Evolutionary conservation across 192 early-diverging fungal species (phyloP), one percentile per base, ranked within the genome.

Genomic region (Chytriomyces confervae): DNA sequence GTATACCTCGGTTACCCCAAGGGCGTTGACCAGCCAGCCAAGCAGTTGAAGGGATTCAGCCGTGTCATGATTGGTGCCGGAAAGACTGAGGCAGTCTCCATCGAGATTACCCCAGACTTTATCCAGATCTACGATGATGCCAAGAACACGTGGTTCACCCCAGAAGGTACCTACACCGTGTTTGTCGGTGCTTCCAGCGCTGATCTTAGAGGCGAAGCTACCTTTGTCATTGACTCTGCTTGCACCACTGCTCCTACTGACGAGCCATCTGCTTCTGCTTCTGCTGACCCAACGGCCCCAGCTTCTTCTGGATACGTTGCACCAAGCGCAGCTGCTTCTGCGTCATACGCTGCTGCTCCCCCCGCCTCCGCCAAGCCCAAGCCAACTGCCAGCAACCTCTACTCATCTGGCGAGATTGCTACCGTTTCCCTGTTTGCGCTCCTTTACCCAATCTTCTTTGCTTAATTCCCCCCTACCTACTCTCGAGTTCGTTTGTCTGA

Each of bases 101-200:
- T 93, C 65, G 48, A n/a, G 6, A 72, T 92, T 24, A 36, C 61
- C 20, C 44, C 68, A 8, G 62, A 71, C 9, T 83, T 90, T 71
- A 49, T 92, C 24, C 75, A 73, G 16, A 77, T 81, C 69, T 91
- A 81, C 80, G 73, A 84, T 61, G 86, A 72, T n/a, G 62, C 4
- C 10, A n/a, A 3, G 11, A 29, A 79, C 11, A 27, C 72, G 23
- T 92, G 87, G 87, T 65, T 69, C 3, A 60, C 86, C 36, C 77
- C 89, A 6, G 16, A 18, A 23, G 90, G 90, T 51, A 53, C 62
- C 13, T 92, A 85, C 77, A 75, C 24, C 7, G 65, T 91, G 18
- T 67, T 74, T 24, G 79, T 90, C 10, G 90, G 90, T 43, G 86
- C 91, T 57, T 80, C 78, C 53, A 78, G 76, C 67, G 75, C 80